Evolutionary conservation across 106 monocot genomes (phyloP).

Genomic region (Phalaenopsis equestris): DNA sequence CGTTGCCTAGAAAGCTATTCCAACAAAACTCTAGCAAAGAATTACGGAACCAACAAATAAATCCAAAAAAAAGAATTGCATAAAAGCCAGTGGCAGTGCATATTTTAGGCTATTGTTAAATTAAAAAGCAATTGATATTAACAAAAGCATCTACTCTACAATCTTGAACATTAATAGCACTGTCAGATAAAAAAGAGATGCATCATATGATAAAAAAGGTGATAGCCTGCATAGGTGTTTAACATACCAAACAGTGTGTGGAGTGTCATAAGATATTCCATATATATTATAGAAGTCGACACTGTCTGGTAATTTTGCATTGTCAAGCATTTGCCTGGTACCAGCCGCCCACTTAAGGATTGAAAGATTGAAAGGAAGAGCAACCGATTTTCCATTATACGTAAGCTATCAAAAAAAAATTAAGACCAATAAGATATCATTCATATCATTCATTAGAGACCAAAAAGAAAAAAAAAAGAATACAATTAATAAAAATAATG

Average conservation of each 20-base stretch:
- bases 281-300: constrained; percentile 79
- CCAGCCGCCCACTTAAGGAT: constrained; percentile 64
- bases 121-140: not conserved
- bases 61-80: not conserved
- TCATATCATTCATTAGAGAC: not conserved
- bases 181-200: not conserved
- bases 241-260: constrained; percentile 78
- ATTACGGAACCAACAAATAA: not conserved
- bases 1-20: not conserved
- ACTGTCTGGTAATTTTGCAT: constrained; percentile 53
- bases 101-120: not conserved
- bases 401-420: constrained; percentile 28
- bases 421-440: not conserved
- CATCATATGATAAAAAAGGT: not conserved
- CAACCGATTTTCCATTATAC: constrained; percentile 54
- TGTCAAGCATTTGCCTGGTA: constrained; percentile 55
- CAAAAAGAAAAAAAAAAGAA: not conserved
- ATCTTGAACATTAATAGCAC: not conserved
- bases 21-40: not conserved
- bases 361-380: constrained; percentile 71
- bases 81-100: not conserved
- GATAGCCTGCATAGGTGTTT: not conserved
- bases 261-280: constrained; percentile 66
- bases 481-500: not conserved
- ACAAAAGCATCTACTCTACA: not conserved